These are phyloP conservation scores for Fistulinella prunicolor DNA, from an alignment of 768 basidiomycete species.

Conservation along the genomic window DNA sequence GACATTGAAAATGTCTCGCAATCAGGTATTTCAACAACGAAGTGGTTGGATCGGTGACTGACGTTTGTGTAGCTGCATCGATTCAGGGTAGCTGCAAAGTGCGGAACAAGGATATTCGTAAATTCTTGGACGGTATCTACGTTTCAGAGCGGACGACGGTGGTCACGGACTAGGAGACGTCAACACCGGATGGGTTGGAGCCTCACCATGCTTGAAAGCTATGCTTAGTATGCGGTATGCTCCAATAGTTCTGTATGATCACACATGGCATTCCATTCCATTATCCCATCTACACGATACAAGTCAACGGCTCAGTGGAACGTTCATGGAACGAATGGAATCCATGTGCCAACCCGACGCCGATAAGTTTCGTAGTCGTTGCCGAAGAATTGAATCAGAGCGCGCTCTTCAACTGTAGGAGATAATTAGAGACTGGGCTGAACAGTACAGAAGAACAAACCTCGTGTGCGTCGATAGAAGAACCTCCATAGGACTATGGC, in stretches of 20 bases:
- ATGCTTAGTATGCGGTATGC: slow-evolving; percentile 24
- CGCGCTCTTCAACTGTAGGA: slow-evolving; percentile 71
- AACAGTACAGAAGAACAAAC: slow-evolving; percentile 46
- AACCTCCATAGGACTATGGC: slow-evolving; percentile 75
- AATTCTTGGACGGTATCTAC: slow-evolving; percentile 95
- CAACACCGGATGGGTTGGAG: slow-evolving; percentile 8
- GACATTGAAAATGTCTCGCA: slow-evolving; percentile 98
- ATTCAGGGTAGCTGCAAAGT: slow-evolving; percentile 97
- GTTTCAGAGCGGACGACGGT: slow-evolving; percentile 77
- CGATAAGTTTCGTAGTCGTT: slow-evolving; percentile 79
- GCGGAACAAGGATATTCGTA: slow-evolving; percentile 99
- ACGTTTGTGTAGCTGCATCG: slow-evolving; percentile 64
- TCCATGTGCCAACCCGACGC: slow-evolving; percentile 73
- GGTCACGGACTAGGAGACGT: slow-evolving; percentile 39
- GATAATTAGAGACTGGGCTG: slow-evolving; percentile 3
- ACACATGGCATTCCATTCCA: slow-evolving; percentile 20
- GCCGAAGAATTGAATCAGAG: slow-evolving; percentile 86
- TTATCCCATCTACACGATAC: slow-evolving; percentile 3
- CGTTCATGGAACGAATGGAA: slow-evolving; percentile 75
- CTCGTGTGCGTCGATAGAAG: slow-evolving; percentile 75
- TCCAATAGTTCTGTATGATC: slow-evolving; percentile 27
- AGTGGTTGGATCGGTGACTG: background rate
- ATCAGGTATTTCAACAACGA: slow-evolving; percentile 55
- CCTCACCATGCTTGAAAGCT: no score
- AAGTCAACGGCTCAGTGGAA: background rate